Conservation (phyloP, 495 filamentous ascomycete species). For the Hypoxylon fragiforme region DNA sequence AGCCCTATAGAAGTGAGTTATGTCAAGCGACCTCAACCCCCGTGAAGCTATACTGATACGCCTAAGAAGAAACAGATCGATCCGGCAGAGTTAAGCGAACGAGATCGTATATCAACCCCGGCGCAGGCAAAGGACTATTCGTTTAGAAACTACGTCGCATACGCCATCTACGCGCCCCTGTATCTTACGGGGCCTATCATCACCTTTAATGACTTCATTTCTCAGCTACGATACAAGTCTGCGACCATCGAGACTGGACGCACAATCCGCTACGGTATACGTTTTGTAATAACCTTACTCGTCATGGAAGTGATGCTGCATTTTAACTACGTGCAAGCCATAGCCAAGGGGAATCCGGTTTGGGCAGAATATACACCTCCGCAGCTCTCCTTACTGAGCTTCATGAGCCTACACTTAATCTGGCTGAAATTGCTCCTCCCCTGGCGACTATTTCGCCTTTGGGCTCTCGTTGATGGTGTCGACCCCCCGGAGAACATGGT, state of each 20-base stretch:
- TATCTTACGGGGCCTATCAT: constrained; percentile 92
- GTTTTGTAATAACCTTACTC: constrained; percentile 81
- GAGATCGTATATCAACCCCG: constrained; percentile 79
- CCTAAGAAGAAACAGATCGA: constrained; percentile 98
- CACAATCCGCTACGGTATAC: constrained; percentile 75
- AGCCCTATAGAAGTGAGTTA: constrained; percentile 81
- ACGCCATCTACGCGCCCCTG: constrained; percentile 86
- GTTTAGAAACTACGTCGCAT: constrained; percentile 84
- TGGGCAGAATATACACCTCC: constrained; percentile 86
- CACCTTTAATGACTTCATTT: constrained; percentile 98
- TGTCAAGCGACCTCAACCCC: constrained; percentile 9
- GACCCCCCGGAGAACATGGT: constrained; percentile 99
- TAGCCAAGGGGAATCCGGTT: constrained; percentile 73
- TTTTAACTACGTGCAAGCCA: constrained; percentile 91
- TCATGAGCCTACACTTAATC: constrained; percentile 95
- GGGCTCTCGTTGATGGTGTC: constrained; percentile 84
- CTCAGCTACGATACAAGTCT: constrained; percentile 72
- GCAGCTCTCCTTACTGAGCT: constrained; percentile 88
- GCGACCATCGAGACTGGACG: constrained; percentile 66
- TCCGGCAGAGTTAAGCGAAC: constrained; percentile 78
- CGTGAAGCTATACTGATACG: constrained; percentile 54
- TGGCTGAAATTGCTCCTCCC: constrained; percentile 97
- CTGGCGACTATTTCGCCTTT: constrained; percentile 97
- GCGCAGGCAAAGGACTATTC: constrained; percentile 70
- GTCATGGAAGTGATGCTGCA: constrained; percentile 93